These are phyloP conservation scores for Ceraceosorus guamensis DNA, from an alignment of 1,284 basidiomycete species.

Conservation along the genomic window DNA sequence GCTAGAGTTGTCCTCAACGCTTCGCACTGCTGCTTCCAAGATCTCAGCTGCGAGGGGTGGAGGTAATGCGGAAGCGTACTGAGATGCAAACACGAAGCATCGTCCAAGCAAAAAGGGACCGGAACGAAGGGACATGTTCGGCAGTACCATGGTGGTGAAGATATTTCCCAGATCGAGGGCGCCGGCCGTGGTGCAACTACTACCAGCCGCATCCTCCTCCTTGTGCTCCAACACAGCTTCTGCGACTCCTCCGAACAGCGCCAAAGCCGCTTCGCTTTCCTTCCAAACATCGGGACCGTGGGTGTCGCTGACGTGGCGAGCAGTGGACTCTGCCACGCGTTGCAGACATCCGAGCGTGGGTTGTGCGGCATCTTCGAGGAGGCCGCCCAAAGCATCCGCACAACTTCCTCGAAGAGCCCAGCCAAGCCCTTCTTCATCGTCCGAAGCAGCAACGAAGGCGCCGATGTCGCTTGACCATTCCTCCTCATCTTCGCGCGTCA, in stretches of 20 bases:
- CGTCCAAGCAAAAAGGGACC: slow-evolving; percentile 83
- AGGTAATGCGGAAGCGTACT: slow-evolving; percentile 71
- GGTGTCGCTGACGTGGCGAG: slow-evolving; percentile 58
- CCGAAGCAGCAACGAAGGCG: slow-evolving; percentile 76
- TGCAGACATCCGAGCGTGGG: no score
- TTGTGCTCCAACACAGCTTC: slow-evolving; percentile 68
- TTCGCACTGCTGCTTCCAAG: slow-evolving; percentile 73
- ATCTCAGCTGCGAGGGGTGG: slow-evolving; percentile 58
- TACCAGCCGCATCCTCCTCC: slow-evolving; percentile 63
- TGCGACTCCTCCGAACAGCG: slow-evolving; percentile 74
- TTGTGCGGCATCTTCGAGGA: no score
- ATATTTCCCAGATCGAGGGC: slow-evolving; percentile 70
- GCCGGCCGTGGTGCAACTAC: slow-evolving; percentile 51
- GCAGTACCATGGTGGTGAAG: slow-evolving; percentile 70
- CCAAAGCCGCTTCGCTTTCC: slow-evolving; percentile 72
- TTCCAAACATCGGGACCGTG: slow-evolving; percentile 66
- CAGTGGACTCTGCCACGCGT: no score
- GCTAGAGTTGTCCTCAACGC: slow-evolving; percentile 58
- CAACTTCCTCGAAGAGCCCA: slow-evolving; percentile 77
- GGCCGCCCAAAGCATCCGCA: slow-evolving; percentile 73
- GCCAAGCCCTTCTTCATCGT: slow-evolving; percentile 78
- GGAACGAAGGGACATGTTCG: slow-evolving; percentile 61
- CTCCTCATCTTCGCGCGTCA: slow-evolving; percentile 87
- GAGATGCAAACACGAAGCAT: slow-evolving; percentile 87
- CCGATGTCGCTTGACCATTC: slow-evolving; percentile 83